These are phyloP conservation scores for Chrysosporium keratinophilum DNA, from an alignment of 2,329 filamentous ascomycete genomes.

Conservation along the genomic window DNA sequence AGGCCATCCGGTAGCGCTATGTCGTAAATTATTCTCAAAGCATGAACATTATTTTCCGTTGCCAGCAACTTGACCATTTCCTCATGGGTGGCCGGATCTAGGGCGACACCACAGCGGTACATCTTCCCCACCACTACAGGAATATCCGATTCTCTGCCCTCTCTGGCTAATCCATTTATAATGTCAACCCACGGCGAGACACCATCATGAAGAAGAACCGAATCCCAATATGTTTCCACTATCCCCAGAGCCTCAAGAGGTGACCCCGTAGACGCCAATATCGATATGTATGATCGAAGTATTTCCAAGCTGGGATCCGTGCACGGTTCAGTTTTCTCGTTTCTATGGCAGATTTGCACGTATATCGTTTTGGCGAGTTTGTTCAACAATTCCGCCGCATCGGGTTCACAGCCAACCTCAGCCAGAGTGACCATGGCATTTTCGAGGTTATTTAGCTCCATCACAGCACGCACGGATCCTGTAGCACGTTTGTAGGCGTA, in stretches of 20 bases:
- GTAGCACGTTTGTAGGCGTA: slow-evolving; percentile 14
- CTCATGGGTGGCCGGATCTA: slow-evolving; percentile 34
- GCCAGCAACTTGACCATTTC: slow-evolving; percentile 55
- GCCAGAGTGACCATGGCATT: slow-evolving; percentile 33
- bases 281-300: slow-evolving; percentile 39
- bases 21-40: slow-evolving; percentile 58
- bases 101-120: slow-evolving; percentile 21
- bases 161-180: slow-evolving; percentile 42
- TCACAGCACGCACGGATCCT: slow-evolving; percentile 20
- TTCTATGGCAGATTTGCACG: slow-evolving; percentile 21
- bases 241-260: slow-evolving; percentile 44
- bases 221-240: slow-evolving; percentile 34
- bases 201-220: slow-evolving; percentile 21
- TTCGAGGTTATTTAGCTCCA: slow-evolving; percentile 32
- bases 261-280: slow-evolving; percentile 47
- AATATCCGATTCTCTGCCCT: slow-evolving; percentile 38
- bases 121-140: slow-evolving; percentile 18
- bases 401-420: slow-evolving; percentile 27
- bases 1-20: slow-evolving; percentile 39
- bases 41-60: slow-evolving; percentile 45
- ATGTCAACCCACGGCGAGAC: slow-evolving; percentile 42
- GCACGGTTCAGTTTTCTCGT: not conserved
- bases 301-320: slow-evolving; percentile 24
- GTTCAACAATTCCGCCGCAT: slow-evolving; percentile 31
- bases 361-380: slow-evolving; percentile 33